Percentiles rank a stretch among this genome's conserved stretches.
Evolutionary conservation across 140 eudicot genomes (phyloP).

Genomic region (Senecio squalidus): DNA sequence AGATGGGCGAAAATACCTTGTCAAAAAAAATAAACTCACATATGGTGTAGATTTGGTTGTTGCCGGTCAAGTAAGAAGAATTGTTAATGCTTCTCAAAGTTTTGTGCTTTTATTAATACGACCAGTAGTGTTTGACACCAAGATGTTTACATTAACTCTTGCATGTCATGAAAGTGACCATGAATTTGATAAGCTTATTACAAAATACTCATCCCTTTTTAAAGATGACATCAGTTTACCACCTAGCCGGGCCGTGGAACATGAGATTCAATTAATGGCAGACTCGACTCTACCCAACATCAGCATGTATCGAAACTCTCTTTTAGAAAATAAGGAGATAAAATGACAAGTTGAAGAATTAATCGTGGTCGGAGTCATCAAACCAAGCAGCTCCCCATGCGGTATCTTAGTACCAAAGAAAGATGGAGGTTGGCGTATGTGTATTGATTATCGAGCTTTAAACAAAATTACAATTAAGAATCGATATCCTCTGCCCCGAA

Average conservation of each 20-base stretch:
- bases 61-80: background rate
- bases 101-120: background rate
- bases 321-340: conserved; percentile 2
- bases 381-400: background rate
- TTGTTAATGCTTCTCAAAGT: background rate
- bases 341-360: background rate
- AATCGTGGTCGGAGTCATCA: background rate
- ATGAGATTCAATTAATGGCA: background rate
- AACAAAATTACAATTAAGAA: background rate
- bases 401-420: background rate
- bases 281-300: background rate
- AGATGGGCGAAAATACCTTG: background rate
- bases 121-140: background rate
- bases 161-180: background rate
- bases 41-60: background rate
- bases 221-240: background rate
- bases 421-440: conserved; percentile 18
- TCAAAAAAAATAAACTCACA: background rate
- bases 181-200: background rate
- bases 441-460: conserved; percentile 11
- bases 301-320: background rate
- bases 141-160: background rate
- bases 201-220: background rate
- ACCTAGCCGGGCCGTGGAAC: background rate
- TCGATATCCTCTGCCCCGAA: too few species aligned